These are phyloP conservation scores for Phytophthora citricola DNA, from an alignment of 352 stramenopile genomes.

Conservation along the genomic window DNA sequence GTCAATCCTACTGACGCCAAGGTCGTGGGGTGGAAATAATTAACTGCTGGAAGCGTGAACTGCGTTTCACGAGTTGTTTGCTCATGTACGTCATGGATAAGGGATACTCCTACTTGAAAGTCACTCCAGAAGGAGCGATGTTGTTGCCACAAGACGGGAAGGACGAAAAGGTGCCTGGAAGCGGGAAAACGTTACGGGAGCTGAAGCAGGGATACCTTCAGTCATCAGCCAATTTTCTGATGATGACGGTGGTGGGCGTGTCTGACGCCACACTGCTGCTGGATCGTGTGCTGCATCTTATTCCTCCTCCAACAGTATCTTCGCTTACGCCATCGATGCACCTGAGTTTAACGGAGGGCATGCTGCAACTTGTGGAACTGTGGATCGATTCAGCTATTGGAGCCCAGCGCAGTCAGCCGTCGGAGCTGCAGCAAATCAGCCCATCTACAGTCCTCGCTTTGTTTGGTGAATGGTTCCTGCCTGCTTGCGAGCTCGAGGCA, in stretches of 20 bases:
- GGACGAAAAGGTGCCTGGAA: slow-evolving; percentile 28
- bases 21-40: slow-evolving; percentile 68
- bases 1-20: slow-evolving; percentile 68
- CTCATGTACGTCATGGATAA: slow-evolving; percentile 86
- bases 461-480: slow-evolving; percentile 88
- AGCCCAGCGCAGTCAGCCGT: slow-evolving; percentile 57
- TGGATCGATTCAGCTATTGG: slow-evolving; percentile 87
- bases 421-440: slow-evolving; percentile 72
- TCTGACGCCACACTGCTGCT: slow-evolving; percentile 77
- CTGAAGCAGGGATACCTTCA: slow-evolving; percentile 76
- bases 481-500: slow-evolving; percentile 78
- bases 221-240: slow-evolving; percentile 73
- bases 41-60: slow-evolving; percentile 87
- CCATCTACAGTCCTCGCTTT: slow-evolving; percentile 85
- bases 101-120: slow-evolving; percentile 73
- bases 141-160: slow-evolving; percentile 59
- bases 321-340: slow-evolving; percentile 69
- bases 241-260: slow-evolving; percentile 62
- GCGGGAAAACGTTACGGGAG: slow-evolving; percentile 60
- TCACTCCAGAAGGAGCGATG: slow-evolving; percentile 61
- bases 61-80: slow-evolving; percentile 81
- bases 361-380: slow-evolving; percentile 77
- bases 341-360: slow-evolving; percentile 74
- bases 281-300: slow-evolving; percentile 82
- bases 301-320: slow-evolving; percentile 75